A percentile compares a stretch with the other conserved stretches of the same genome.
phyloP scores from a whole-genome alignment of 495 filamentous ascomycete species.

The Penicillium angulare region DNA sequence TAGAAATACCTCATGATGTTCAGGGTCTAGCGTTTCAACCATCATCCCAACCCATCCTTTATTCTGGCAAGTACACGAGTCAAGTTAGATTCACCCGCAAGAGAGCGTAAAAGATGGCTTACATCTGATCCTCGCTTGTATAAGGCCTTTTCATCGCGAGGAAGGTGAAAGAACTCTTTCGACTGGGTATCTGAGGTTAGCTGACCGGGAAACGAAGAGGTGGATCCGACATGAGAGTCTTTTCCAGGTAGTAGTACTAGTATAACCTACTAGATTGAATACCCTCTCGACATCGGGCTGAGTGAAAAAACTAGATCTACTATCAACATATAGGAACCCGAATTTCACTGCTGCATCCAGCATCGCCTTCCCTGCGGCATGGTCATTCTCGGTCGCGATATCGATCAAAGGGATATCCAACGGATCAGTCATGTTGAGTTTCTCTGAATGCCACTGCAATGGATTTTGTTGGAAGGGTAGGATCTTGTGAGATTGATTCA shows the following conservation, averaged over 20 bases:
- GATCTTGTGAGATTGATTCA: no score
- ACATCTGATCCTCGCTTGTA: slow-evolving; percentile 62
- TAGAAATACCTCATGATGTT: slow-evolving; percentile 64
- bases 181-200: slow-evolving; percentile 50
- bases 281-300: slow-evolving; percentile 54
- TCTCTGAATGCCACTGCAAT: no score
- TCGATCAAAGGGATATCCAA: slow-evolving; percentile 64
- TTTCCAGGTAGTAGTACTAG: no score
- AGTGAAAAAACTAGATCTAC: slow-evolving; percentile 56
- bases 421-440: slow-evolving; percentile 32
- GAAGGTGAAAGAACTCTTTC: slow-evolving; percentile 63
- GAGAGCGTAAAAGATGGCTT: slow-evolving; percentile 7
- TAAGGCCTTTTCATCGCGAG: slow-evolving; percentile 60
- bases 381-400: slow-evolving; percentile 41
- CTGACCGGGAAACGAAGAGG: neutral
- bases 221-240: no score
- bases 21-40: slow-evolving; percentile 74
- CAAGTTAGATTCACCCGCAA: no score
- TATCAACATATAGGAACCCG: slow-evolving; percentile 79
- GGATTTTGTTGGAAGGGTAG: no score
- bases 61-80: no score
- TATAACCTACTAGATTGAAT: slow-evolving; percentile 43
- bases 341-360: slow-evolving; percentile 67
- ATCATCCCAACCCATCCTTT: slow-evolving; percentile 78
- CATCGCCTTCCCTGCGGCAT: slow-evolving; percentile 56